Evolutionary conservation across 345 rosid genomes (phyloP).

Genomic region (Pistacia vera): DNA sequence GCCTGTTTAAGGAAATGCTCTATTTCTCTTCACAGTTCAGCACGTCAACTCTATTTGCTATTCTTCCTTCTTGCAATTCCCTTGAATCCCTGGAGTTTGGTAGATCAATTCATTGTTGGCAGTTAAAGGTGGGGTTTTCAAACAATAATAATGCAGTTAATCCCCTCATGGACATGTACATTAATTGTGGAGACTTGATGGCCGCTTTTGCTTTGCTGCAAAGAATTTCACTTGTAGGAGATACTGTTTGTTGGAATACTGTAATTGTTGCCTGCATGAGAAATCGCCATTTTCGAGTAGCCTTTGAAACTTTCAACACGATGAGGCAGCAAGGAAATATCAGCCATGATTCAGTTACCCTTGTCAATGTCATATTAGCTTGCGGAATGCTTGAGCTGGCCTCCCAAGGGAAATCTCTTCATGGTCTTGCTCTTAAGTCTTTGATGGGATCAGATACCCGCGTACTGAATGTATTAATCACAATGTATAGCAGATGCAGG

Average conservation of each 20-base stretch:
- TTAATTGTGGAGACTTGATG: too few species aligned
- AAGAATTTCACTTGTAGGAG: conserved; percentile 34
- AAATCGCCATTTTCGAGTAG: too few species aligned
- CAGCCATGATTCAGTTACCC: too few species aligned
- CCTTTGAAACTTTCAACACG: conserved; percentile 39
- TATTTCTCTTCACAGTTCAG: conserved; percentile 31
- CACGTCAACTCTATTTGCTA: conserved; percentile 39
- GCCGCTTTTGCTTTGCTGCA: too few species aligned
- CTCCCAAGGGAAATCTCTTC: too few species aligned
- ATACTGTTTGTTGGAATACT: conserved; percentile 54
- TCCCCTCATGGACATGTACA: too few species aligned
- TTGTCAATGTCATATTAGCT: conserved; percentile 43
- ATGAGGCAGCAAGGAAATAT: conserved; percentile 39
- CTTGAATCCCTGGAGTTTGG: conserved; percentile 45
- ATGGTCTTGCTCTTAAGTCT: too few species aligned
- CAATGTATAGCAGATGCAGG: too few species aligned
- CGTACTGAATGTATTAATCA: too few species aligned
- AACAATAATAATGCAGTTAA: too few species aligned
- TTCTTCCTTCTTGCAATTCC: conserved; percentile 32
- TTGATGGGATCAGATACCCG: too few species aligned
- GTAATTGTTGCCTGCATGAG: conserved; percentile 43
- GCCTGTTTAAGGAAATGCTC: conserved; percentile 42
- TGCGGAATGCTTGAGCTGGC: conserved; percentile 51
- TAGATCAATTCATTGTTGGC: conserved; percentile 47
- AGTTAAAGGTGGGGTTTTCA: conserved; percentile 48